Conservation (phyloP, 2,329 filamentous ascomycete species). For the Akanthomyces lecanii region DNA sequence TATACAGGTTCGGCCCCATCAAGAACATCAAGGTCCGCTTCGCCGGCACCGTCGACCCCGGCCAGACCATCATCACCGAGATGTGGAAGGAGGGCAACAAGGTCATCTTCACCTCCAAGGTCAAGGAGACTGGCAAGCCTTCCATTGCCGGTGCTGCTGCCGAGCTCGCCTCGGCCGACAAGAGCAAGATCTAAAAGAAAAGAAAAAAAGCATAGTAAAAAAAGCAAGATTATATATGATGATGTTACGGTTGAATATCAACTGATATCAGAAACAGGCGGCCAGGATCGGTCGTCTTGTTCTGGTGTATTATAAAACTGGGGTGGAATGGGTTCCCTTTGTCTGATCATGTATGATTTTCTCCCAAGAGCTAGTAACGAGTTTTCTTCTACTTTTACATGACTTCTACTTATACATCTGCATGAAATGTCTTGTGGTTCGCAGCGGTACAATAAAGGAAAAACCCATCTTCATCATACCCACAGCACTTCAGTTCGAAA, state of each 20-base stretch:
- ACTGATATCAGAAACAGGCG: neutral
- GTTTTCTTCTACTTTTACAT: neutral
- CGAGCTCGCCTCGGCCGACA: slow-evolving; percentile 54
- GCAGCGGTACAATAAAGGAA: too few relatives aligned
- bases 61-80: slow-evolving; percentile 86
- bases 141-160: slow-evolving; percentile 77
- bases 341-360: slow-evolving; percentile 8
- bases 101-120: slow-evolving; percentile 80
- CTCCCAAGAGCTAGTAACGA: slow-evolving; percentile 9
- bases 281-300: neutral
- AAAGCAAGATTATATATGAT: neutral
- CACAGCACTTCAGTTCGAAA: too few relatives aligned
- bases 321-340: neutral
- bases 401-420: neutral
- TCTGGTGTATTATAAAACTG: slow-evolving; percentile 12
- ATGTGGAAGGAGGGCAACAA: slow-evolving; percentile 86
- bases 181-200: slow-evolving; percentile 27
- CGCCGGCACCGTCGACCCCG: slow-evolving; percentile 77
- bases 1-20: slow-evolving; percentile 62
- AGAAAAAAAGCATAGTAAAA: slow-evolving; percentile 5
- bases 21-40: slow-evolving; percentile 93
- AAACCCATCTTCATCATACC: too few relatives aligned
- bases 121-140: slow-evolving; percentile 89
- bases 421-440: neutral
- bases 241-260: neutral